These are phyloP conservation scores for Neophaeococcomyces mojaviensis DNA, from an alignment of 2,329 filamentous ascomycete genomes.

Conservation along the genomic window DNA sequence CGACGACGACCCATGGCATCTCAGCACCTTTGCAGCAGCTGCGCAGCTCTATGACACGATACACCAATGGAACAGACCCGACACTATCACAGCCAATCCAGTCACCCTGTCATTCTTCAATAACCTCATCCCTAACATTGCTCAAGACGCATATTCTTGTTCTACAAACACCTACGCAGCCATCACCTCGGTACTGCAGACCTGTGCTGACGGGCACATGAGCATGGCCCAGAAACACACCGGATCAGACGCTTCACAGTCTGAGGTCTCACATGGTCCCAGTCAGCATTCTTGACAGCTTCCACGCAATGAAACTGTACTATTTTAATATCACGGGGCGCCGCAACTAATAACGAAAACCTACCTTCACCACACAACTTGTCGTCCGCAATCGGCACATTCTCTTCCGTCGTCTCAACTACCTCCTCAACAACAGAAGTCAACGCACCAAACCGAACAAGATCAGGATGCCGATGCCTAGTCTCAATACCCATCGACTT, in stretches of 20 bases:
- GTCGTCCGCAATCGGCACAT: slow-evolving; percentile 19
- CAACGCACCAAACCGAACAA: too few species aligned
- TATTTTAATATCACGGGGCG: slow-evolving; percentile 20
- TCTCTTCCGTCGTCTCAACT: slow-evolving; percentile 10
- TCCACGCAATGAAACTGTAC: slow-evolving; percentile 16
- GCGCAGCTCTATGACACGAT: slow-evolving; percentile 72
- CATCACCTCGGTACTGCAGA: slow-evolving; percentile 52
- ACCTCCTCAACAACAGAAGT: slow-evolving; percentile 13
- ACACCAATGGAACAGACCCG: slow-evolving; percentile 59
- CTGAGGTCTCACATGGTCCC: slow-evolving; percentile 42
- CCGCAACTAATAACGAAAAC: slow-evolving; percentile 9
- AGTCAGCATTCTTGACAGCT: slow-evolving; percentile 33
- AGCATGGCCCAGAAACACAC: slow-evolving; percentile 39
- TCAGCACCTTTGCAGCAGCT: slow-evolving; percentile 65
- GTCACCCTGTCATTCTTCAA: slow-evolving; percentile 65
- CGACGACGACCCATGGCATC: slow-evolving; percentile 72
- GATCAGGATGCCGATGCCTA: too few species aligned
- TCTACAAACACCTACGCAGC: slow-evolving; percentile 37
- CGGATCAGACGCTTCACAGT: slow-evolving; percentile 48
- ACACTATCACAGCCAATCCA: slow-evolving; percentile 56
- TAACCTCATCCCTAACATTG: slow-evolving; percentile 51
- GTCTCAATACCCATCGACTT: too few species aligned
- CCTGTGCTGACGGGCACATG: slow-evolving; percentile 54
- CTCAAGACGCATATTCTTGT: slow-evolving; percentile 52
- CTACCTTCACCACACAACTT: slow-evolving; percentile 14